Base-by-base conservation (phyloP, 2,329 filamentous ascomycete species). In the Aspergillus flavus region DNA sequence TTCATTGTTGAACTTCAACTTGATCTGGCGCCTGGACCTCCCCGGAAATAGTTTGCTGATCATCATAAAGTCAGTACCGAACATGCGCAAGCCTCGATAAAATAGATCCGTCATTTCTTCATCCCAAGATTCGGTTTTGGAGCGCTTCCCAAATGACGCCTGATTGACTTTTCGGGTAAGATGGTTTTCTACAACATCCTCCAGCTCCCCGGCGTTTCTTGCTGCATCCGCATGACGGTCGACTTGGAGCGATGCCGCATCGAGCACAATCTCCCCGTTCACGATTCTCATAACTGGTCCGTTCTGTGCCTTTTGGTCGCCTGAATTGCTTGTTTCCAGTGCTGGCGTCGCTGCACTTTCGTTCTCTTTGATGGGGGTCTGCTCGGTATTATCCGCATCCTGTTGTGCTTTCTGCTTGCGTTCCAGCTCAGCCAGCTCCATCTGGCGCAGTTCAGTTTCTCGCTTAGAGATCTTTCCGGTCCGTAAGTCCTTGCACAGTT, bases 31-130 rank as follows among this genome's bases (percentile, higher is more conserved):
- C n/a, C 87, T 80, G 11, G 83, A 86, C 54, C 83, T 80, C 12
- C 83, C 83, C 0, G 85, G 84, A 67, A 89, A 89, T 77, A 89
- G 81, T 64, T 86, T 85, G 68, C 82, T 85, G 67, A 89, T 87
- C 75, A 89, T 85, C 75, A 84, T 82, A 68, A 90, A 90, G 71
- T 90, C 87, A 0, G 86, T 89, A 41, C 87, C 87, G 69, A 88
- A 89, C 79, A 86, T 86, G 23, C 82, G 80, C 16, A 90, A 78
- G 1, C 85, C 87, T 53, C 87, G 81, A 72, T 89, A 90, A 72
- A 90, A 90, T 12, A 83, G 71, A 48, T 88, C 84, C 0, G 87
- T 89, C 66, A 83, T 76, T 16, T 87, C 83, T 58, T 83, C 81
- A 57, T 82, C 83, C 87, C 87, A 90, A 0, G 79, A 78, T 64